phyloP scores from a whole-genome alignment of 148 eudicot species.

The Beta vulgaris region DNA sequence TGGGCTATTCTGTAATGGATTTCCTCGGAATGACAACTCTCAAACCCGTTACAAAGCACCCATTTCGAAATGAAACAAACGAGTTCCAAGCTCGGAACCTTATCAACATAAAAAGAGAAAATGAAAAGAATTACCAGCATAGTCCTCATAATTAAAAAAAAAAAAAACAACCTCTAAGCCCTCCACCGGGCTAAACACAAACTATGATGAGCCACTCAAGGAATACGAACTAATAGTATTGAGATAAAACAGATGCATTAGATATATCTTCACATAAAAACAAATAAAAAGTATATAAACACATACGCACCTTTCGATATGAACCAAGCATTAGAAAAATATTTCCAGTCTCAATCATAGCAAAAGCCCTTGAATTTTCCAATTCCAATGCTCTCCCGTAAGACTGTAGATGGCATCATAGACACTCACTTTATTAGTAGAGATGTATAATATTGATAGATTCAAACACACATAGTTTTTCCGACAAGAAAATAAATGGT shows the following conservation, averaged over 20 bases:
- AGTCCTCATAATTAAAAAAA: too few relatives aligned
- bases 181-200: neutral
- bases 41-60: too few relatives aligned
- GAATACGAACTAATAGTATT: neutral
- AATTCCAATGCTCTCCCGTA: constrained; percentile 90
- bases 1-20: too few relatives aligned
- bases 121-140: too few relatives aligned
- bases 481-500: neutral
- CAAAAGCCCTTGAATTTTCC: constrained; percentile 75
- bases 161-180: too few relatives aligned
- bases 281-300: neutral
- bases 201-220: neutral
- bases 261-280: neutral
- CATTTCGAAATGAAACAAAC: too few relatives aligned
- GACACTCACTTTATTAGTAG: constrained; percentile 4
- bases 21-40: too few relatives aligned
- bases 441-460: neutral
- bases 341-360: constrained; percentile 92
- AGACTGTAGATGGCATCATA: constrained; percentile 45
- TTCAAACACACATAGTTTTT: neutral
- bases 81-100: too few relatives aligned
- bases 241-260: neutral
- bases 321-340: constrained; percentile 85
- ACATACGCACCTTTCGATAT: constrained; percentile 59
- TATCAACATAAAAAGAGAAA: too few relatives aligned